These are phyloP conservation scores for Mucor indicus DNA, from an alignment of 371 early-diverging fungal genomes.

Conservation along the genomic window DNA sequence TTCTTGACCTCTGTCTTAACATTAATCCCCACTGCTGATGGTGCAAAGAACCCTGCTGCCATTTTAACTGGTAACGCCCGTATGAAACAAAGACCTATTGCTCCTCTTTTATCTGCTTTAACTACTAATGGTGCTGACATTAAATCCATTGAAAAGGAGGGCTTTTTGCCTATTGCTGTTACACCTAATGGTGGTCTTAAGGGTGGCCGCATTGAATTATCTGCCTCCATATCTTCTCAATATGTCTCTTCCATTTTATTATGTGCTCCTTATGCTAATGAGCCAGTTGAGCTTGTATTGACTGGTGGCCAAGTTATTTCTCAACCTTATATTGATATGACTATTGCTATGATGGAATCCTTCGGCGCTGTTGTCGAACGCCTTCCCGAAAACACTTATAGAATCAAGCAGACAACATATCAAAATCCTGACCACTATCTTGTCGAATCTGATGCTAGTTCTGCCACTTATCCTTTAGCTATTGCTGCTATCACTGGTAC, in stretches of 20 bases:
- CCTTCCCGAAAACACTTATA: slow-evolving; percentile 75
- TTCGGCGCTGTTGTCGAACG: slow-evolving; percentile 87
- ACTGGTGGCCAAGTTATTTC: slow-evolving; percentile 94
- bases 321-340: slow-evolving; percentile 98
- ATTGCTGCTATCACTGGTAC: slow-evolving; percentile 96
- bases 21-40: slow-evolving; percentile 58
- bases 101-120: slow-evolving; percentile 85
- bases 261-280: slow-evolving; percentile 90
- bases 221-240: slow-evolving; percentile 94
- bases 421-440: slow-evolving; percentile 77
- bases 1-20: slow-evolving; percentile 91
- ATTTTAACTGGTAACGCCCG: slow-evolving; percentile 94
- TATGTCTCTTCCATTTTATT: slow-evolving; percentile 96
- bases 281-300: slow-evolving; percentile 79
- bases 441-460: slow-evolving; percentile 96
- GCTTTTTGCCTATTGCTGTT: slow-evolving; percentile 87
- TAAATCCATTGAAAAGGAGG: slow-evolving; percentile 75
- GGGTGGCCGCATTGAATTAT: slow-evolving; percentile 86
- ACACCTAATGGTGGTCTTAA: slow-evolving; percentile 74
- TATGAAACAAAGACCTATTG: slow-evolving; percentile 97
- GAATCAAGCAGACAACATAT: slow-evolving; percentile 77
- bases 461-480: slow-evolving; percentile 96
- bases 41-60: slow-evolving; percentile 38
- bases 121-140: slow-evolving; percentile 76
- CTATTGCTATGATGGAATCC: slow-evolving; percentile 94